Evolutionary conservation across 345 rosid species (phyloP).

Genomic region (Eucalyptus marginata): DNA sequence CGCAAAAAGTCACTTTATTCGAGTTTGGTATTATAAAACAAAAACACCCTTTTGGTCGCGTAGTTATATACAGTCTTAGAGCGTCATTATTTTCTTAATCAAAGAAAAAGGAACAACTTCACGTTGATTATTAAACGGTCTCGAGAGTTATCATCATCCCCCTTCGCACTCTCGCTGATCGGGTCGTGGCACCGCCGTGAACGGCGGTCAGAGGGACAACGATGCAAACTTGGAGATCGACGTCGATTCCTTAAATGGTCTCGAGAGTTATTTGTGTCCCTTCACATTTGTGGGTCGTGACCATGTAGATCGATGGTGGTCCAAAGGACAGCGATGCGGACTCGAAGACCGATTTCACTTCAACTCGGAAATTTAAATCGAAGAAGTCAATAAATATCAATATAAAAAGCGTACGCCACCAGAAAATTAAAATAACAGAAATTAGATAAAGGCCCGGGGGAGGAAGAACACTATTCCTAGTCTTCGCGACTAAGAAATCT

Average conservation of each 20-base stretch:
- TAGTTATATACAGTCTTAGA: neutral
- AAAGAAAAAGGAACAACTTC: neutral
- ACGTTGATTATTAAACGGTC: neutral
- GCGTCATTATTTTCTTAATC: no score
- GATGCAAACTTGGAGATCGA: neutral
- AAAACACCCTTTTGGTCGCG: neutral
- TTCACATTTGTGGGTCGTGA: neutral
- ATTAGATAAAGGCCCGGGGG: no score
- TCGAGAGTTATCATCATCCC: neutral
- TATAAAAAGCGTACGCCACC: no score
- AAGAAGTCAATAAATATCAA: no score
- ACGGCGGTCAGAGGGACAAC: neutral
- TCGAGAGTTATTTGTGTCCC: neutral
- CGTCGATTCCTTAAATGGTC: neutral
- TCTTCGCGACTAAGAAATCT: neutral
- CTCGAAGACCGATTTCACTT: neutral
- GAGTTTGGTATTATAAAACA: neutral
- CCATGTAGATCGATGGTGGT: no score
- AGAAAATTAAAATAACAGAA: no score
- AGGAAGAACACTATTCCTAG: no score
- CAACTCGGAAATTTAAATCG: no score
- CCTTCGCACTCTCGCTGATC: no score
- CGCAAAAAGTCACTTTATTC: neutral
- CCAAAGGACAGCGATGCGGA: neutral
- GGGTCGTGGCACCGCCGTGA: no score